Base-by-base conservation (phyloP, 768 basidiomycete genomes). In the Daedaleopsis sinensis region DNA sequence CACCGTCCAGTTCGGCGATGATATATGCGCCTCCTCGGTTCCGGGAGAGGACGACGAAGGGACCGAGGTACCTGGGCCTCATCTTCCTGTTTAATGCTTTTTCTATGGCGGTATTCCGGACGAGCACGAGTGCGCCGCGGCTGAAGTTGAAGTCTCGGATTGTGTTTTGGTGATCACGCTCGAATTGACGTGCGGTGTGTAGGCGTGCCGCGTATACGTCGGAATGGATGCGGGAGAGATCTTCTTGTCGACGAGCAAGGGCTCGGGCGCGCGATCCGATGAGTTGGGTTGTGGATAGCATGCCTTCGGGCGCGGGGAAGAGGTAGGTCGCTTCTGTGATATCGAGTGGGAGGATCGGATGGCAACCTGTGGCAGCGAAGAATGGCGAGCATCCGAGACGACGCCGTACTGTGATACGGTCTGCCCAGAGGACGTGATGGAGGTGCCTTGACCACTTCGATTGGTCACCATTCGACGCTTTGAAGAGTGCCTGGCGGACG, bases 401-500 rank as follows among this genome's bases (percentile, higher is more conserved):
- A 12, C 67, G 61, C 0, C 70, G 60, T 0, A 68, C 59, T 0
- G 78, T 78, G 1, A 79, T 65, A 0, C 72, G 57, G 9, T 82
- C 76, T 0, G 79, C 70, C 77, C 77, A 79, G 24, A 81, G 71
- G 0, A 74, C 64, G 0, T 62, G 66, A 3, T 68, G 61, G 1
- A 58, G 66, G 0, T 73, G 54, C 12, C 57, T 32, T 0, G 68
- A 59, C 71, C 71, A 73, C 21, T 65, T 59, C 13, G 23, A 48
- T 11, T 58, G 19, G n/a, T 70, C 57, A 11, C 65, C 65, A 15
- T 59, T 58, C 24, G 58, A 54, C 8, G 75, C 72, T 47, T 80
- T 80, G 53, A 74, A 63, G 0, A 80, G 52, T 0, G 74, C 69
- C 59, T 80, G 66, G 0, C 72, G 65, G 10, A 79, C 67, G 44